phyloP scores from a whole-genome alignment of 345 rosid species.

The Capsella bursapastoris region DNA sequence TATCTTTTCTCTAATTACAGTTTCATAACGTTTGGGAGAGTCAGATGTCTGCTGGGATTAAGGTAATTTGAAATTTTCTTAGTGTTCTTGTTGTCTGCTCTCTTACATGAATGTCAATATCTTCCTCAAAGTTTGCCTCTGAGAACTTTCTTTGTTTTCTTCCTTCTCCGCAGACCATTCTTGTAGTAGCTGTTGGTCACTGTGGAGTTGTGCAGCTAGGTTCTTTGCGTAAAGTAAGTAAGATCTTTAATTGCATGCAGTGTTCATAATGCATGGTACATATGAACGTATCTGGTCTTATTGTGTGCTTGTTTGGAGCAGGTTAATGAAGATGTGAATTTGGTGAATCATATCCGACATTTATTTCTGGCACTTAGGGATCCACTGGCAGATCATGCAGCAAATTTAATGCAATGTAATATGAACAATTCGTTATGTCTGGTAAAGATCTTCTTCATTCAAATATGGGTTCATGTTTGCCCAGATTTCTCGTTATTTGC shows the following conservation, averaged over 20 bases:
- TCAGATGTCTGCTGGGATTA: slow-evolving; percentile 79
- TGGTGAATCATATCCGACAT: slow-evolving; percentile 67
- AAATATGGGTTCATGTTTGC: neutral
- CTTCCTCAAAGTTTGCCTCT: slow-evolving; percentile 16
- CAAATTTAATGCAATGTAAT: slow-evolving; percentile 49
- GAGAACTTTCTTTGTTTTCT: slow-evolving; percentile 16
- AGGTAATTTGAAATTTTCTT: slow-evolving; percentile 52
- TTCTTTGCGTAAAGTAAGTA: slow-evolving; percentile 72
- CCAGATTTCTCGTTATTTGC: slow-evolving; percentile 18
- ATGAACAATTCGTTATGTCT: slow-evolving; percentile 50
- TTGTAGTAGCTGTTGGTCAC: slow-evolving; percentile 73
- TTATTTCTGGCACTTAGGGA: slow-evolving; percentile 64
- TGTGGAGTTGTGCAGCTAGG: slow-evolving; percentile 94
- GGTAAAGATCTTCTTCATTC: slow-evolving; percentile 51
- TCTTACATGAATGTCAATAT: slow-evolving; percentile 6
- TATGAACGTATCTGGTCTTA: slow-evolving; percentile 21
- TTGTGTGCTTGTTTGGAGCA: slow-evolving; percentile 50
- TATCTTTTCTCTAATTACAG: slow-evolving; percentile 45
- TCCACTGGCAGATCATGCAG: slow-evolving; percentile 52
- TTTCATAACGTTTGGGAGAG: slow-evolving; percentile 77
- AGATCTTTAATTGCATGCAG: neutral
- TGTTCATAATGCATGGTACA: slow-evolving; percentile 3
- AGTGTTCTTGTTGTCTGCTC: slow-evolving; percentile 7
- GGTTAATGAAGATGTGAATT: slow-evolving; percentile 71
- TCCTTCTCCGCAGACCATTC: slow-evolving; percentile 62